phyloP scores from a whole-genome alignment of 257 asterid species.

The Jasminum sambac region DNA sequence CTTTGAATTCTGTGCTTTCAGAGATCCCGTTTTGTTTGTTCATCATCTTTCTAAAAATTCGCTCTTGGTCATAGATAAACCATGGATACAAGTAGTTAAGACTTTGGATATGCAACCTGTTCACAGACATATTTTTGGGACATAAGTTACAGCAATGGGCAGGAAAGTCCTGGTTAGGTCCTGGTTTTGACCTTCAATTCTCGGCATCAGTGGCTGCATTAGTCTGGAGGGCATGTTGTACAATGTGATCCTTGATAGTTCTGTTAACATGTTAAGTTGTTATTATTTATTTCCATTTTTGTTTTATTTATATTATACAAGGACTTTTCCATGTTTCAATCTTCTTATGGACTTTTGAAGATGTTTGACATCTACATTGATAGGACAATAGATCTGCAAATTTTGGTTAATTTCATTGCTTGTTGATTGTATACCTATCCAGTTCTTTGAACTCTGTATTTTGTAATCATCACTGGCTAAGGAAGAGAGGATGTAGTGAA shows the following conservation, averaged over 20 bases:
- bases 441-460: no score
- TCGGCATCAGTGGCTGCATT: no score
- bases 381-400: neutral
- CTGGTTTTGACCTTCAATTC: constrained; percentile 33
- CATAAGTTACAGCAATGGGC: constrained; percentile 49
- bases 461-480: no score
- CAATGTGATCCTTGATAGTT: constrained; percentile 50
- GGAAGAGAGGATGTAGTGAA: no score
- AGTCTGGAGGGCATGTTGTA: constrained; percentile 68
- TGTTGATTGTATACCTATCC: neutral
- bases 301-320: neutral
- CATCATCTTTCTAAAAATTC: constrained; percentile 87
- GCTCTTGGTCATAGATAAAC: constrained; percentile 83
- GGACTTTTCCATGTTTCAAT: constrained; percentile 1
- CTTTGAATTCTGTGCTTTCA: constrained; percentile 61
- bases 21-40: constrained; percentile 83
- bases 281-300: constrained; percentile 27
- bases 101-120: constrained; percentile 77
- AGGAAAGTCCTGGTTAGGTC: constrained; percentile 34
- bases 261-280: constrained; percentile 37
- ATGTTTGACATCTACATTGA: neutral
- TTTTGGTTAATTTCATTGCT: neutral
- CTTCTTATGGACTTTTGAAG: neutral
- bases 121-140: constrained; percentile 90
- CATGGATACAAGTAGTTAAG: constrained; percentile 75